Conservation (phyloP, 2,329 filamentous ascomycete species). For the Talaromyces islandicus region DNA sequence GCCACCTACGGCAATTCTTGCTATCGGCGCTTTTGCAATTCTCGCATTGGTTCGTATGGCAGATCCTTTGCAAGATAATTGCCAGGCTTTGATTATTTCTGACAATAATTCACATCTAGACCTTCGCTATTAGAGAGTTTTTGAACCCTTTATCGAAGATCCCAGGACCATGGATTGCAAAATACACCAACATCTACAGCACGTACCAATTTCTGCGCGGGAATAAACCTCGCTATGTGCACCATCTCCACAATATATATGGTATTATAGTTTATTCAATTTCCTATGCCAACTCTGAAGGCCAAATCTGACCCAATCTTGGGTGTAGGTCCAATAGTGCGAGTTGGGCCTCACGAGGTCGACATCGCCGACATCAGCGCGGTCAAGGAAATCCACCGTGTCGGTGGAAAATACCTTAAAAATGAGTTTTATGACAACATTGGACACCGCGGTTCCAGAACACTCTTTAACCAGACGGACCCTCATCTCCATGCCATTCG, state of each 20-base stretch:
- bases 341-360: conserved; percentile 20
- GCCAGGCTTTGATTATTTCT: background rate
- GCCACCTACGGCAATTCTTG: background rate
- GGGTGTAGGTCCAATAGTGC: conserved; percentile 25
- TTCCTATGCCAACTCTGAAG: background rate
- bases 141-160: background rate
- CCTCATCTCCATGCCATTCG: conserved; percentile 34
- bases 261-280: conserved; percentile 6
- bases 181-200: background rate
- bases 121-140: background rate
- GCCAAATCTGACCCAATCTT: background rate
- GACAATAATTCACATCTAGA: background rate
- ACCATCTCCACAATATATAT: conserved; percentile 18
- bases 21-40: background rate
- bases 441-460: conserved; percentile 15
- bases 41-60: background rate
- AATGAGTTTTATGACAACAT: conserved; percentile 25
- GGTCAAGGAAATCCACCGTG: conserved; percentile 29
- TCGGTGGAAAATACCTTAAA: conserved; percentile 28
- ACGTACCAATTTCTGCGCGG: conserved; percentile 2
- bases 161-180: conserved; percentile 1
- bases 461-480: conserved; percentile 39
- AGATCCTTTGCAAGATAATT: background rate
- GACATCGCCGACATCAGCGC: conserved; percentile 33
- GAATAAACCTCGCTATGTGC: conserved; percentile 12